Percentiles rank a stretch among this genome's conserved stretches.
Conservation (phyloP, 306 rosid genomes). For the Ochetophila trinervis region DNA sequence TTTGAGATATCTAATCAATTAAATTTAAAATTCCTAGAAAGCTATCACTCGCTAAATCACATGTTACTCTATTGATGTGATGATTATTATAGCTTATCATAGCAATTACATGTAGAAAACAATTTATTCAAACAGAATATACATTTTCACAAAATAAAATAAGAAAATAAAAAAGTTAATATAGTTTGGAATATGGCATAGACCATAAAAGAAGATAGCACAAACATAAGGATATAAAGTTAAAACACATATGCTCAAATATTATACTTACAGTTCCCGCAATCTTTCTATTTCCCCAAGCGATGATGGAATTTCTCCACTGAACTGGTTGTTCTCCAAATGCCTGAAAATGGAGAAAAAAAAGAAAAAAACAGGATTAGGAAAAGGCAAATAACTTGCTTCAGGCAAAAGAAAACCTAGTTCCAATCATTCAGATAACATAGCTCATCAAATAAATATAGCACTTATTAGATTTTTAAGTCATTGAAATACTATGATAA, state of each 20-base stretch:
- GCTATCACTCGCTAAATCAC: too few species aligned
- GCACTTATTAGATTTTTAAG: neutral
- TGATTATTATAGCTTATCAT: too few species aligned
- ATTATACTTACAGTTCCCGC: conserved; percentile 66
- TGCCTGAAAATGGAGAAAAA: conserved; percentile 44
- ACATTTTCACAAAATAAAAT: too few species aligned
- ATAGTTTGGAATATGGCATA: too few species aligned
- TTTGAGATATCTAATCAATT: too few species aligned
- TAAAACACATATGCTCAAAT: neutral
- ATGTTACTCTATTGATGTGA: too few species aligned
- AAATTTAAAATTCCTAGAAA: too few species aligned
- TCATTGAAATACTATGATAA: conserved; percentile 5
- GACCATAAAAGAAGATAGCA: neutral
- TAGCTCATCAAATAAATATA: conserved; percentile 7
- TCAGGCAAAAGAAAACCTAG: conserved; percentile 13
- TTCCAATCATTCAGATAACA: conserved; percentile 25
- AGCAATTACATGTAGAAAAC: too few species aligned
- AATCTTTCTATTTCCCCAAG: conserved; percentile 57
- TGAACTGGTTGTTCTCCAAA: conserved; percentile 75
- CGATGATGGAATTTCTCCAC: conserved; percentile 76
- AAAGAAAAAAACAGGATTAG: conserved; percentile 6
- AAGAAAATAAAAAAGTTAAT: too few species aligned
- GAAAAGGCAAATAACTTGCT: conserved; percentile 15
- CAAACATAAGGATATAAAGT: neutral
- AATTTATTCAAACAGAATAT: too few species aligned